Conservation (phyloP, 108 stramenopile species). For the Skeletonema potamos region DNA sequence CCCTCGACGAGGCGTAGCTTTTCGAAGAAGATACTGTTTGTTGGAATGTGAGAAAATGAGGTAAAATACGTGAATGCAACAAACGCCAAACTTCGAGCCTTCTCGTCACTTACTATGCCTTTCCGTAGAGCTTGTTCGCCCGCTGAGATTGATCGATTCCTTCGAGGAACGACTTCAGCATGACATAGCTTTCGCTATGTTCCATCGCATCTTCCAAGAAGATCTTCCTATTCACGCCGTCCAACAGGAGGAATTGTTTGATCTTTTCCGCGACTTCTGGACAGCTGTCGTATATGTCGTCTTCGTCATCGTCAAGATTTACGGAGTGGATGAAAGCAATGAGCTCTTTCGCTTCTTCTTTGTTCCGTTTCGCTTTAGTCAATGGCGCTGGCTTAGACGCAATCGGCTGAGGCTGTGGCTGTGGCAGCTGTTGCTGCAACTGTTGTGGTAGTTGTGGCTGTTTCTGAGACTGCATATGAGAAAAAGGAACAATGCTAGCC, state of each 20-base stretch:
- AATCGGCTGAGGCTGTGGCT: not conserved
- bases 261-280: constrained; percentile 42
- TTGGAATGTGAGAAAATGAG: not conserved
- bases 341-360: not conserved
- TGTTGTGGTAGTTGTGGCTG: not conserved
- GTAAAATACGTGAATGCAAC: not conserved
- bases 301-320: not conserved
- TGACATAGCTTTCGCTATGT: constrained; percentile 15
- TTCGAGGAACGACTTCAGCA: constrained; percentile 8
- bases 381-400: not conserved
- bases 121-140: constrained; percentile 23
- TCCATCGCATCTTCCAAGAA: constrained; percentile 9
- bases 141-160: constrained; percentile 42
- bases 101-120: constrained; percentile 4
- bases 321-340: not conserved
- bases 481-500: not conserved
- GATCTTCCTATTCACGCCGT: constrained; percentile 27
- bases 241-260: constrained; percentile 26
- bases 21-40: constrained; percentile 35
- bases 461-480: not conserved
- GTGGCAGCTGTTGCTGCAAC: not conserved
- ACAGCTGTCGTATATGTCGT: constrained; percentile 20
- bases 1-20: constrained; percentile 39
- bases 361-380: not conserved
- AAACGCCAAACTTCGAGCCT: not conserved